Conservation (phyloP, 2,329 filamentous ascomycete species). For the Ambrosiella xylebori region DNA sequence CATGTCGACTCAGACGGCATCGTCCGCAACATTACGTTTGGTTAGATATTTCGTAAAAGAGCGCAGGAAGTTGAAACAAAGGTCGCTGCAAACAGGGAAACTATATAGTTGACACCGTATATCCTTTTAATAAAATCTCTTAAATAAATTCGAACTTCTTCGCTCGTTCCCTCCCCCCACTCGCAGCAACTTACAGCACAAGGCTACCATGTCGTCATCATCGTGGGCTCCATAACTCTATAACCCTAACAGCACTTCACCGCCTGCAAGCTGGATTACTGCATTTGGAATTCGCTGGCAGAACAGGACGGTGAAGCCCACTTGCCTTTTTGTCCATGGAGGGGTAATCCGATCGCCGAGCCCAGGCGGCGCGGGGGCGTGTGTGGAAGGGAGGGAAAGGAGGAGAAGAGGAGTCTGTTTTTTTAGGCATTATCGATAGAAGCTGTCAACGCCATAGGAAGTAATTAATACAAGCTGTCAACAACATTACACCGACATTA, state of each 20-base stretch:
- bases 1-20: constrained; percentile 42
- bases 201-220: not conserved
- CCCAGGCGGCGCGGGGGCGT: not conserved
- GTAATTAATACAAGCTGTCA: too few species aligned
- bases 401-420: not conserved
- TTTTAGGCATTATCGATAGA: not conserved
- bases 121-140: too few species aligned
- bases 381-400: not conserved
- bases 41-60: constrained; percentile 21
- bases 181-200: too few species aligned
- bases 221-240: not conserved
- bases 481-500: too few species aligned
- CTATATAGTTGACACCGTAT: not conserved
- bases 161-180: too few species aligned
- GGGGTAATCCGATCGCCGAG: not conserved
- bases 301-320: not conserved
- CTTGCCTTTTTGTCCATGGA: not conserved
- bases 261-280: too few species aligned
- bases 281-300: not conserved
- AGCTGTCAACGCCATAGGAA: too few species aligned
- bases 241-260: not conserved
- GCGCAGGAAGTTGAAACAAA: not conserved
- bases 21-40: constrained; percentile 40
- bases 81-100: constrained; percentile 2
- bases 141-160: too few species aligned